phyloP scores from a whole-genome alignment of 1,139 yeast species.

The Meyerozyma smithsonii region DNA sequence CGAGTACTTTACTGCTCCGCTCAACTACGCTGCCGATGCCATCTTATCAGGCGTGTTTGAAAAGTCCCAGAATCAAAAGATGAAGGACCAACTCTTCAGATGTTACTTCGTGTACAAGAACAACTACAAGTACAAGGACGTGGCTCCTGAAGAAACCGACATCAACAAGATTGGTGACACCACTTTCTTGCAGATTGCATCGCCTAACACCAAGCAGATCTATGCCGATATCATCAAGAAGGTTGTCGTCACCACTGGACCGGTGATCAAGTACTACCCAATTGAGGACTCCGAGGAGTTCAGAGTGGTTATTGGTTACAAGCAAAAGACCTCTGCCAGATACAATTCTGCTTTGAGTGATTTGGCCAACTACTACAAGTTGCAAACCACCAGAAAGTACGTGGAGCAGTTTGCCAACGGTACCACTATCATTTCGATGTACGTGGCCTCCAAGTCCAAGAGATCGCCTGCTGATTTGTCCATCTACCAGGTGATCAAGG shows the following conservation, averaged over 20 bases:
- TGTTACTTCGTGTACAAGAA: conserved; percentile 88
- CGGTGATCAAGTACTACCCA: conserved; percentile 85
- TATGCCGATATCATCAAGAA: conserved; percentile 70
- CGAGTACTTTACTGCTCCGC: conserved; percentile 77
- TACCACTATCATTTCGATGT: conserved; percentile 79
- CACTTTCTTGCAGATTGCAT: conserved; percentile 74
- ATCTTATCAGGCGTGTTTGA: conserved; percentile 40
- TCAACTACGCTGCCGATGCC: conserved; percentile 45
- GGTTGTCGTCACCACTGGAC: conserved; percentile 79
- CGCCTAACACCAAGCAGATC: conserved; percentile 70
- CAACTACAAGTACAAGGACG: conserved; percentile 39
- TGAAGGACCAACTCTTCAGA: conserved; percentile 53
- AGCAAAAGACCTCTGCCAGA: conserved; percentile 78
- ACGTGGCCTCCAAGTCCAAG: conserved; percentile 56
- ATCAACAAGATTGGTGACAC: conserved; percentile 70
- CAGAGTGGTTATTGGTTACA: conserved; percentile 84
- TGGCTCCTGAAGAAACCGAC: conserved; percentile 39
- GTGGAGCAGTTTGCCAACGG: conserved; percentile 94
- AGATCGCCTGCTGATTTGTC: conserved; percentile 59
- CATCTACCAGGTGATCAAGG: conserved; percentile 87
- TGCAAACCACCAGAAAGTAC: conserved; percentile 82
- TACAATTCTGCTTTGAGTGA: conserved; percentile 87
- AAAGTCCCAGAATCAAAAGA: conserved; percentile 21
- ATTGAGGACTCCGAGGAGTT: conserved; percentile 75
- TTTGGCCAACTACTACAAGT: conserved; percentile 83